These are phyloP conservation scores for Alternaria triticimaculans DNA, from an alignment of 2,329 filamentous ascomycete species.

Conservation along the genomic window DNA sequence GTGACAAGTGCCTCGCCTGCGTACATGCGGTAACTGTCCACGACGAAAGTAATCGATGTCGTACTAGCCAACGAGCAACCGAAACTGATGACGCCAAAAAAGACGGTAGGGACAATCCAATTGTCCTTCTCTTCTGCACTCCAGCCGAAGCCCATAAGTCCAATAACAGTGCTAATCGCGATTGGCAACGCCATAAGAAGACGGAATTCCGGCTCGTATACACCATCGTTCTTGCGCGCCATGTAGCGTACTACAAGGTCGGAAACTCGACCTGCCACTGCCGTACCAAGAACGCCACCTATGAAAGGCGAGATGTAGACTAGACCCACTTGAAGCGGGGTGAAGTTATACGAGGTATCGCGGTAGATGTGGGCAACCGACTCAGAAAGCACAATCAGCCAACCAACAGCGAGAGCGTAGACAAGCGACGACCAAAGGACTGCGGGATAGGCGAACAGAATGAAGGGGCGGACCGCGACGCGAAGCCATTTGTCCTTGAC, in stretches of 20 bases:
- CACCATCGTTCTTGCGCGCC: slow-evolving; percentile 83
- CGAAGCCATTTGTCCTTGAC: slow-evolving; percentile 76
- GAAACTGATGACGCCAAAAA: slow-evolving; percentile 91
- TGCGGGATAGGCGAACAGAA: slow-evolving; percentile 85
- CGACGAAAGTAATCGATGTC: slow-evolving; percentile 90
- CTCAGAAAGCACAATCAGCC: slow-evolving; percentile 94
- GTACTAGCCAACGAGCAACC: slow-evolving; percentile 90
- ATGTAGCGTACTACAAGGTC: slow-evolving; percentile 84
- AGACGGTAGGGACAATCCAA: slow-evolving; percentile 92
- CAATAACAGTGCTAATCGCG: slow-evolving; percentile 76
- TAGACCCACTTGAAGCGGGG: slow-evolving; percentile 78
- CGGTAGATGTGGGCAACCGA: slow-evolving; percentile 83
- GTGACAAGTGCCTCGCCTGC: slow-evolving; percentile 94
- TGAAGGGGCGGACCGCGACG: slow-evolving; percentile 79
- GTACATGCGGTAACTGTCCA: slow-evolving; percentile 92
- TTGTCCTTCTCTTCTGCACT: slow-evolving; percentile 74
- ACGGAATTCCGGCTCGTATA: slow-evolving; percentile 90
- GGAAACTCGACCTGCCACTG: slow-evolving; percentile 85
- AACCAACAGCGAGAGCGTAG: slow-evolving; percentile 88
- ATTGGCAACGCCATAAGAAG: slow-evolving; percentile 75
- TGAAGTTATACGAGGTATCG: slow-evolving; percentile 77
- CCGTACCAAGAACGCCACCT: slow-evolving; percentile 76
- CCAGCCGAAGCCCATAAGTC: slow-evolving; percentile 98
- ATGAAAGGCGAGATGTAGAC: slow-evolving; percentile 91
- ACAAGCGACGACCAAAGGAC: slow-evolving; percentile 87